These are phyloP conservation scores for Tieghemostelium lacteum DNA, from an alignment of 78 protist species.

Conservation along the genomic window DNA sequence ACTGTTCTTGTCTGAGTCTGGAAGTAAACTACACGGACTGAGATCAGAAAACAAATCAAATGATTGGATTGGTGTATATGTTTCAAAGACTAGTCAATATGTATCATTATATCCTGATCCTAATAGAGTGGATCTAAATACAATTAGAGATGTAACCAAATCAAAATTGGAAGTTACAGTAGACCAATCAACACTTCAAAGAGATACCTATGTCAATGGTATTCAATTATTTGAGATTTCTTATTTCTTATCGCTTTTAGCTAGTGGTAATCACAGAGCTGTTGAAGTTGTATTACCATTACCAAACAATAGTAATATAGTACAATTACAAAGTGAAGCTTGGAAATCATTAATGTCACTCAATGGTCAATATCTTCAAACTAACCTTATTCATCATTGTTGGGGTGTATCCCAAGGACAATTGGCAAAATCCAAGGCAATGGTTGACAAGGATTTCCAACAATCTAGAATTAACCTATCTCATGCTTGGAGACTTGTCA, in stretches of 20 bases:
- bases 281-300: constrained; percentile 31
- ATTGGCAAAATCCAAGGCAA: constrained; percentile 24
- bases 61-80: constrained; percentile 64
- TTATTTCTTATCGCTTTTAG: constrained; percentile 12
- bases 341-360: background rate
- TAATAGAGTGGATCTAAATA: constrained; percentile 5
- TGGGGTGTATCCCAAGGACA: constrained; percentile 71
- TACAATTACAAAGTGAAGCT: background rate
- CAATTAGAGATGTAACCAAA: background rate
- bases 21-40: constrained; percentile 26
- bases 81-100: background rate
- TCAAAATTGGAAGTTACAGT: background rate
- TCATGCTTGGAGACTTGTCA: constrained; percentile 42
- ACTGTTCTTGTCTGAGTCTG: constrained; percentile 31
- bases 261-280: constrained; percentile 54
- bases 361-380: background rate
- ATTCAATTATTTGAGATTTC: constrained; percentile 39
- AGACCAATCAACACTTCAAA: constrained; percentile 21
- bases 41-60: background rate
- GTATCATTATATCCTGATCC: constrained; percentile 30
- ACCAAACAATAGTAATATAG: too few relatives aligned
- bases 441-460: background rate
- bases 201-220: constrained; percentile 59
- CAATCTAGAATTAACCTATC: constrained; percentile 16
- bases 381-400: constrained; percentile 48